phyloP scores from a whole-genome alignment of 2,329 filamentous ascomycete genomes.

The Kalmusia sp. region DNA sequence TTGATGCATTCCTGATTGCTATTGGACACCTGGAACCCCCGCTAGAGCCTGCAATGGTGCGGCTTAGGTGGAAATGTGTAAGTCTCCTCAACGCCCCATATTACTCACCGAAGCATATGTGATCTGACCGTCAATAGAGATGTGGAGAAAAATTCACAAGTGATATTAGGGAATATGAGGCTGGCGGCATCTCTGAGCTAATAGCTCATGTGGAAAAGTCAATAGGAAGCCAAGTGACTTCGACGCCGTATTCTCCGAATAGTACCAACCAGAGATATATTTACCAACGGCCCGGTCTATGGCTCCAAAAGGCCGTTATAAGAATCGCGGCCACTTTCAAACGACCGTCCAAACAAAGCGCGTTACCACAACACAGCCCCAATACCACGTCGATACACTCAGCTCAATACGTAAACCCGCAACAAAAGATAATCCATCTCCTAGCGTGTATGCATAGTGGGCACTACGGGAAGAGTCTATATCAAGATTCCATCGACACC shows the following conservation, averaged over 20 bases:
- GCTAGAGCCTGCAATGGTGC: slow-evolving; percentile 5
- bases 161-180: slow-evolving; percentile 22
- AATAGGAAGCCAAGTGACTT: no score
- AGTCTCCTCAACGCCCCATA: slow-evolving; percentile 9
- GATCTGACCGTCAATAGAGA: slow-evolving; percentile 1
- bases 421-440: slow-evolving; percentile 21
- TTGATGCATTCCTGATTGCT: slow-evolving; percentile 4
- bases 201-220: no score
- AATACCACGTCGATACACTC: background rate
- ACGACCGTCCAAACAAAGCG: background rate
- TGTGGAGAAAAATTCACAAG: slow-evolving; percentile 21
- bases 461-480: slow-evolving; percentile 16
- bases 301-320: background rate
- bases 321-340: slow-evolving; percentile 5
- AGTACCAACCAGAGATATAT: slow-evolving; percentile 14
- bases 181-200: no score
- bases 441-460: slow-evolving; percentile 27
- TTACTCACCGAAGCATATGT: background rate
- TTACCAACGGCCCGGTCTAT: background rate
- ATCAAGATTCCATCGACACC: slow-evolving; percentile 25
- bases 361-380: slow-evolving; percentile 17
- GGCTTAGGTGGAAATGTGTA: slow-evolving; percentile 31
- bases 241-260: background rate
- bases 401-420: background rate
- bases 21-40: slow-evolving; percentile 13